Base-by-base conservation (phyloP, 768 basidiomycete genomes). In the Lentinula sp. region DNA sequence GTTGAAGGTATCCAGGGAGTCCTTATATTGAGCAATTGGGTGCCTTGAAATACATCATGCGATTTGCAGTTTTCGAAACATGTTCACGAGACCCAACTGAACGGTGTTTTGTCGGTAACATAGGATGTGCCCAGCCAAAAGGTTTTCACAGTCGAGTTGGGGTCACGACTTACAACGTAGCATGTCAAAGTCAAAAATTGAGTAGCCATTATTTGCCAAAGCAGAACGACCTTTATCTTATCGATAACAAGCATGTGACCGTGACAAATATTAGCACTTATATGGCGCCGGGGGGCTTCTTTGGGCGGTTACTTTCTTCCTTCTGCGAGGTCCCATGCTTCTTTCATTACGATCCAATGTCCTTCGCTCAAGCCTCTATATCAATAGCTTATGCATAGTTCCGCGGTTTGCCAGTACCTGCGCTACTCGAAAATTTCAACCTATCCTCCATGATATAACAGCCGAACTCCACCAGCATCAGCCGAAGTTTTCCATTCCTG, bases 401-500 rank as follows among this genome's bases (percentile, higher is more conserved):
- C n/a, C n/a, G 16, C 15, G 42, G 15, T 6, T n/a, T 18, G n/a
- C 42, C 7, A 43, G 42, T 43, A 43, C 42, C n/a, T 43, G 46
- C 20, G 16, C 55, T 28, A 43, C 23, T 33, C 41, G 41, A 13
- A 60, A 35, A 48, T 66, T 77, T 12, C 69, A 78, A 62, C 67
- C 75, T 7, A 69, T 71, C 23, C 71, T 81, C 43, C 71, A 71
- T 42, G 74, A 73, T 36, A 75, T 82, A 60, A 67, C 75, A 0
- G 61, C 70, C 20, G 63, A 69, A 9, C 68, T 84, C 33, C 68
- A 70, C 32, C 66, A 69, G 23, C 70, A 66, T 10, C 82, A 82
- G 53, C 87, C 87, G 28, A 72, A 72, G 55, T 81, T 88, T 56
- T 62, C 74, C 0, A 65, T 85, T 5, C 60, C 76, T 18, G 72